Evolutionary conservation across 78 protist species (phyloP), one percentile per base, ranked within the genome.

Genomic region (Dictyostelium purpureum): DNA sequence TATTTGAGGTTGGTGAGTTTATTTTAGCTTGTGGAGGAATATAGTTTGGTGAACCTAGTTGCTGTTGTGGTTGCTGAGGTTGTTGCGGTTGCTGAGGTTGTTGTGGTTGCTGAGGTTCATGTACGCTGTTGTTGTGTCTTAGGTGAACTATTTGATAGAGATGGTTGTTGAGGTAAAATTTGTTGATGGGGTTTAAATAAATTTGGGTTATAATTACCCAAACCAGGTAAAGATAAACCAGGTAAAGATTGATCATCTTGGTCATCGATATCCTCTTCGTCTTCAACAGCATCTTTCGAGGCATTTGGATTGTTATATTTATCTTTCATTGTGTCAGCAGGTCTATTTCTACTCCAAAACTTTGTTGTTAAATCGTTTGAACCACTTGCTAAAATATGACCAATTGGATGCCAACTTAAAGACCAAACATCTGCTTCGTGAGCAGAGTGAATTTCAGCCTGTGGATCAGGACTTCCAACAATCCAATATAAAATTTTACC

Each of bases 321-420:
- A 54, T 94, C 96, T 31, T 70, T 66, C 93, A 81, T 87, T 28
- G 87, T 79, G 42, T 93, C 96, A 33, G 94, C 97, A n/a, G 96
- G 96, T 45, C 96, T 42, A 42, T 79, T 90, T 38, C 97, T 65
- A 47, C 82, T 31, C 98, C 98, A 97, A 49, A 98, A 98, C 80
- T 98, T 98, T 38, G 94, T 70, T 14, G 95, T 42, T 63, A 65
- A 75, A 79, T 98, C 99, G 45, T 95, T 90, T 24, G 95, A 61
- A 43, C 94, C 96, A 42, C 96, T 70, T 28, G 90, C 83, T 31
- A 98, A 57, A 21, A 97, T 81, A 77, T 98, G 98, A 6, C 99
- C 99, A 40, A 98, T 66, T 21, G 99, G 99, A 66, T 98, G 99
- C 99, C 98, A 98, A 26, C 93, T 95, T 11, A 98, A 70, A 5